Evolutionary conservation across 768 basidiomycete species (phyloP).

Genomic region (Hypsizygus marmoreus): DNA sequence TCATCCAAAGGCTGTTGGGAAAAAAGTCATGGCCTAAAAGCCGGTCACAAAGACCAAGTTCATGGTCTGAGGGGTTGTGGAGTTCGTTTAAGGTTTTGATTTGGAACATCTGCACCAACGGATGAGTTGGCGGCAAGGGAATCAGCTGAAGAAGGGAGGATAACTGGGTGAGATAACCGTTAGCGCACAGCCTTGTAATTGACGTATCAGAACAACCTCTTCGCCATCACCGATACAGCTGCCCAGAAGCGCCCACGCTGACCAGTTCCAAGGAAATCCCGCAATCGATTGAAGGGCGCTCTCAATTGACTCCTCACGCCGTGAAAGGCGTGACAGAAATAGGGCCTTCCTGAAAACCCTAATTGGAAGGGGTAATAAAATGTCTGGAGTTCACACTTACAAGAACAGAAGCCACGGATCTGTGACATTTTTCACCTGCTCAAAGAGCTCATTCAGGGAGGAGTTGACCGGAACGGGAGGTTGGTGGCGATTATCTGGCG

Average conservation of each 20-base stretch:
- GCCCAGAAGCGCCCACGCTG: constrained; percentile 82
- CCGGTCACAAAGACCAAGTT: constrained; percentile 78
- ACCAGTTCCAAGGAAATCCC: constrained; percentile 92
- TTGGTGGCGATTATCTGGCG: constrained; percentile 67
- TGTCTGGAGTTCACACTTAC: constrained; percentile 43
- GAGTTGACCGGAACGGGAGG: constrained; percentile 67
- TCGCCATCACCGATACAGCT: constrained; percentile 81
- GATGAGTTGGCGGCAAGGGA: constrained; percentile 48
- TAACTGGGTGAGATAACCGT: constrained; percentile 34
- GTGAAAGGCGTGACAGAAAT: constrained; percentile 75
- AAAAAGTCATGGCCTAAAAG: constrained; percentile 74
- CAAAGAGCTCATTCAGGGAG: constrained; percentile 58
- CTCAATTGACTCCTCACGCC: constrained; percentile 87
- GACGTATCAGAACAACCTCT: constrained; percentile 59
- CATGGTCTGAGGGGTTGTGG: constrained; percentile 85
- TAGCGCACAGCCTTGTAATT: constrained; percentile 10
- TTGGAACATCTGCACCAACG: constrained; percentile 70
- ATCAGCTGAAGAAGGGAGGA: constrained; percentile 50
- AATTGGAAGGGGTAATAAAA: constrained; percentile 9
- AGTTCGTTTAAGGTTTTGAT: constrained; percentile 88
- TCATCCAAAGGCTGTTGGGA: constrained; percentile 81
- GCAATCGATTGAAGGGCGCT: constrained; percentile 72
- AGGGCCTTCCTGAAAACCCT: constrained; percentile 67
- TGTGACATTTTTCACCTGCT: constrained; percentile 51
- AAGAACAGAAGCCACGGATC: constrained; percentile 88